Percentiles rank a stretch among this genome's conserved stretches.
Evolutionary conservation across 2,329 filamentous ascomycete genomes (phyloP).

Genomic region (Claviceps sp.): DNA sequence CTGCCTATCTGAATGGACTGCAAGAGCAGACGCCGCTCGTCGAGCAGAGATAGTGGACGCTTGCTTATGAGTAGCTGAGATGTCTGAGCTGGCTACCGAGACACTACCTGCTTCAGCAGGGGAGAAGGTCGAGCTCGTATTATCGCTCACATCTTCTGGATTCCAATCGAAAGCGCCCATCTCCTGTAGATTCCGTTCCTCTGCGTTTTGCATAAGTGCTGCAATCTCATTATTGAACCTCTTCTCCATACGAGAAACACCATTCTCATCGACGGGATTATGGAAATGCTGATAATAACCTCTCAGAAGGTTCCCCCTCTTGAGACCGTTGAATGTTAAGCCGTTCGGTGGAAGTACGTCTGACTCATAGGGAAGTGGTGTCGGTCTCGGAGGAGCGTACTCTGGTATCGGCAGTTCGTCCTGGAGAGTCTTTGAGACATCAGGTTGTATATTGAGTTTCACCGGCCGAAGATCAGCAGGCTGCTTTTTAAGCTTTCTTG

Average conservation of each 20-base stretch:
- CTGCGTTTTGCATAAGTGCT: constrained; percentile 40
- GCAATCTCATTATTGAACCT: constrained; percentile 42
- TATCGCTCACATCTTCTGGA: constrained; percentile 40
- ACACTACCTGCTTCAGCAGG: not conserved
- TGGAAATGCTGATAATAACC: constrained; percentile 49
- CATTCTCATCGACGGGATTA: constrained; percentile 54
- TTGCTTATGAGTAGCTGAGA: constrained; percentile 9
- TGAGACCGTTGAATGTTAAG: constrained; percentile 43
- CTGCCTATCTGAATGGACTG: constrained; percentile 20
- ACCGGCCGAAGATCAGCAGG: constrained; percentile 37
- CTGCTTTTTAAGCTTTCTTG: constrained; percentile 45
- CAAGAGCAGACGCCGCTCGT: constrained; percentile 39
- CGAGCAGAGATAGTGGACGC: constrained; percentile 27
- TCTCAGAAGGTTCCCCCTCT: constrained; percentile 44
- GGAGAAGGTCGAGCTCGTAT: constrained; percentile 5
- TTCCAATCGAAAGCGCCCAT: constrained; percentile 51
- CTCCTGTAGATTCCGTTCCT: constrained; percentile 54
- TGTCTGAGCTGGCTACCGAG: constrained; percentile 1
- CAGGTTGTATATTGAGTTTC: constrained; percentile 50
- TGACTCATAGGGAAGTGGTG: constrained; percentile 53
- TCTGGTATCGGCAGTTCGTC: constrained; percentile 78
- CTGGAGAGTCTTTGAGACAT: constrained; percentile 29
- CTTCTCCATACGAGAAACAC: constrained; percentile 47
- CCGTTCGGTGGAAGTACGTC: constrained; percentile 49
- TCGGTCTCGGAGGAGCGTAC: constrained; percentile 68